phyloP scores from a whole-genome alignment of 371 early-diverging fungal species.

The Mortierella polycephala region DNA sequence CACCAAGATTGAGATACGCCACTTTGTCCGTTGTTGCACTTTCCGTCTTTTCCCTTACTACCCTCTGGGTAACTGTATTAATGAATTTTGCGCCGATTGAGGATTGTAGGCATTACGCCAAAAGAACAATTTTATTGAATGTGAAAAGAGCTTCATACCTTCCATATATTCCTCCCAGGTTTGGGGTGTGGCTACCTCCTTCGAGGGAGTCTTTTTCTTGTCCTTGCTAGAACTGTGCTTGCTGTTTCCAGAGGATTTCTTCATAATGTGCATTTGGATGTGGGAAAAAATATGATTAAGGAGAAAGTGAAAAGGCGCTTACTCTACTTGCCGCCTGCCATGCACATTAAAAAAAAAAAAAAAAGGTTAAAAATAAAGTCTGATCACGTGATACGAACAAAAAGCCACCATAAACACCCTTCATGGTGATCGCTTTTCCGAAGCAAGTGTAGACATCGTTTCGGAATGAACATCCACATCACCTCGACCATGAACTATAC shows the following conservation, averaged over 20 bases:
- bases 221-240: conserved; percentile 29
- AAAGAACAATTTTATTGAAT: no score
- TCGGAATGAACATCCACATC: neutral
- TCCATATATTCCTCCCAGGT: conserved; percentile 56
- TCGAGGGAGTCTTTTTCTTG: conserved; percentile 38
- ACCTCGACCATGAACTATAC: conserved; percentile 21
- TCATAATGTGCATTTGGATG: conserved; percentile 17
- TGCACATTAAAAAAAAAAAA: neutral
- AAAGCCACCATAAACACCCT: conserved; percentile 10
- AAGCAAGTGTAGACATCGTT: neutral
- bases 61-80: no score
- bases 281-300: neutral
- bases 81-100: no score
- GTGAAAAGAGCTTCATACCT: conserved; percentile 16
- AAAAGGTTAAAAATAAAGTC: no score
- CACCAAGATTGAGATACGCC: no score
- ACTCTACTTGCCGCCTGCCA: neutral
- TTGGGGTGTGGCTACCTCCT: conserved; percentile 31
- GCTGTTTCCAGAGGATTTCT: conserved; percentile 27
- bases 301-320: neutral
- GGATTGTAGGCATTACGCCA: neutral
- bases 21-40: no score
- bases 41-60: no score
- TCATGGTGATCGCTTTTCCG: neutral
- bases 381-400: no score